These are phyloP conservation scores for Croton laevigatus DNA, from an alignment of 441 rosid genomes.

Conservation along the genomic window DNA sequence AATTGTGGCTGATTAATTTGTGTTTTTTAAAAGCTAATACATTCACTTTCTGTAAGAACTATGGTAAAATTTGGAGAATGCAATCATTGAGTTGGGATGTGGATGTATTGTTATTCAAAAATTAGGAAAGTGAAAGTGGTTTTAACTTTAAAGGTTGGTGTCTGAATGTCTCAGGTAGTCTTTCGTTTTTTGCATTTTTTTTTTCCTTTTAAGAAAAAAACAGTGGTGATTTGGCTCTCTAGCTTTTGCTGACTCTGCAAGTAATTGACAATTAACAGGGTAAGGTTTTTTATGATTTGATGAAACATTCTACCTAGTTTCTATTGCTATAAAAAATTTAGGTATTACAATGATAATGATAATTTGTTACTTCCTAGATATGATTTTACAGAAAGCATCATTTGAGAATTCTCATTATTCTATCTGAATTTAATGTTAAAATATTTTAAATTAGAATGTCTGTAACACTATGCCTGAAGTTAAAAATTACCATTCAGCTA, in stretches of 20 bases:
- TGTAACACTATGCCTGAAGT: neutral
- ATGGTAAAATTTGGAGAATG: neutral
- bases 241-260: slow-evolving; percentile 3
- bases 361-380: neutral
- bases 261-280: neutral
- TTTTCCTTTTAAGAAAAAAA: neutral
- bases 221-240: neutral
- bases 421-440: neutral
- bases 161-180: neutral
- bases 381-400: neutral
- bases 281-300: neutral
- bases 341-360: neutral
- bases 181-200: neutral
- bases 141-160: neutral
- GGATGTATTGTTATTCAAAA: neutral
- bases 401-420: neutral
- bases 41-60: neutral
- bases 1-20: neutral
- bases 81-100: neutral
- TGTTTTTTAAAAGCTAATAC: neutral
- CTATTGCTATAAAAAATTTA: neutral
- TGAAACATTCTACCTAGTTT: slow-evolving; percentile 5
- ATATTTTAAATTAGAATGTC: neutral
- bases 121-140: neutral
- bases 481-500: neutral